Conservation (phyloP, 768 basidiomycete genomes). For the Kwoniella europaea region DNA sequence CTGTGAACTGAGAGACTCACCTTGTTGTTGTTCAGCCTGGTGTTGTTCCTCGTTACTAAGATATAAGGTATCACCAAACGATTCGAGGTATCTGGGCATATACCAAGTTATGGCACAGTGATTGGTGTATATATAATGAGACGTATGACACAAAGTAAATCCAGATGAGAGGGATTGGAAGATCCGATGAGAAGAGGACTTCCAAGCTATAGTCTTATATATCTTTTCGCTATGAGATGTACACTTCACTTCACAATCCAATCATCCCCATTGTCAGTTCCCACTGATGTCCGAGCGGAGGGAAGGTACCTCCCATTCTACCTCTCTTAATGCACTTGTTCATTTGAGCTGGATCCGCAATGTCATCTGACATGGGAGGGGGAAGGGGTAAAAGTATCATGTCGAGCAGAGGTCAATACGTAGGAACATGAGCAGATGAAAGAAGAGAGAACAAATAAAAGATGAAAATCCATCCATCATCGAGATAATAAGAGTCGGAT, state of each 20-base stretch:
- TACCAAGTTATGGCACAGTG: background rate
- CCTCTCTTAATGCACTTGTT: background rate
- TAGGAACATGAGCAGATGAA: background rate
- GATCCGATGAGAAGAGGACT: background rate
- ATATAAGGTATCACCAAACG: constrained; percentile 6
- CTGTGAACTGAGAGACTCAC: background rate
- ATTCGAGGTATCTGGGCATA: constrained; percentile 11
- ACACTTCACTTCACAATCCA: constrained; percentile 20
- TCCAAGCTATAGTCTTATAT: background rate
- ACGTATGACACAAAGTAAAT: too few relatives aligned
- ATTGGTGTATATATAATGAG: background rate
- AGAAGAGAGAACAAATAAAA: background rate
- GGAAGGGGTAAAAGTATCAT: constrained; percentile 17
- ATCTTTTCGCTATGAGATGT: constrained; percentile 2
- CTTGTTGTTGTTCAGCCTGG: background rate
- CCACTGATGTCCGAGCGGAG: constrained; percentile 1
- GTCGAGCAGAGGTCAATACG: background rate
- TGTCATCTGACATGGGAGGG: background rate
- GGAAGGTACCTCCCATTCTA: background rate
- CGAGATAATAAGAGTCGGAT: background rate
- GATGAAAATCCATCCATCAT: background rate
- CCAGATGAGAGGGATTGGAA: background rate
- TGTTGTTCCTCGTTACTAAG: background rate
- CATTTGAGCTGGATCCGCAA: background rate
- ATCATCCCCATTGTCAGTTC: background rate